Evolutionary conservation across 2,329 filamentous ascomycete species (phyloP), one percentile per base, ranked within the genome.

Genomic region (Teratosphaeria pseudoeucalypti): DNA sequence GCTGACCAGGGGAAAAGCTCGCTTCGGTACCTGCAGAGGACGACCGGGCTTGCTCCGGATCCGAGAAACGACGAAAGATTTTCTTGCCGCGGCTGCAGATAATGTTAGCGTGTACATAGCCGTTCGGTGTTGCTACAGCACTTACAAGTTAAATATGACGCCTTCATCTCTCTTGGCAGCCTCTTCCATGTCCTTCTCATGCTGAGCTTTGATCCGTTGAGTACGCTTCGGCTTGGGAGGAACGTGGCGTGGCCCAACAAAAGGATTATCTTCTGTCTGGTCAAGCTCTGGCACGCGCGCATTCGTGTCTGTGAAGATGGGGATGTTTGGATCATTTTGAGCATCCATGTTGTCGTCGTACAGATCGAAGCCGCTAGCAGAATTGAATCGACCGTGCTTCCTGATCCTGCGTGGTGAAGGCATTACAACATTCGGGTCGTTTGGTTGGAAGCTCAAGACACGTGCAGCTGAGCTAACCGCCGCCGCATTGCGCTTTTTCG

Each of bases 231-330:
- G 62, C 55, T 64, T 34, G 56, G 59, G 57, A 32, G 56, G 16
- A 27, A 34, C 56, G 23, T 59, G 56, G 52, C 61, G 63, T 27
- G 68, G 77, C 57, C 80, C 82, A 61, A 85, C 81, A 72, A 92
- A 94, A 1, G 89, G 89, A 70, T 92, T 94, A 29, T 86, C 84
- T 6, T 78, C 74, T 64, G 80, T 84, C n/a, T 75, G 71, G 66
- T 90, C 88, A 52, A 83, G 76, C 63, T 85, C 81, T 23, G 89
- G 89, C 52, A 91, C 74, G 54, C 82, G 80, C 65, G 95, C 91
- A 64, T 90, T 86, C 0, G 88, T 84, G 72, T 94, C 89, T 49
- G 87, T 91, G 70, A 85, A 92, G 68, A 92, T 89, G 64, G 82
- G 73, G 65, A 92, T 88, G 32, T 16, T 16, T 58, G 76, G 72